Conservation (phyloP, 2,329 filamentous ascomycete genomes). For the Aspergillus sp. region DNA sequence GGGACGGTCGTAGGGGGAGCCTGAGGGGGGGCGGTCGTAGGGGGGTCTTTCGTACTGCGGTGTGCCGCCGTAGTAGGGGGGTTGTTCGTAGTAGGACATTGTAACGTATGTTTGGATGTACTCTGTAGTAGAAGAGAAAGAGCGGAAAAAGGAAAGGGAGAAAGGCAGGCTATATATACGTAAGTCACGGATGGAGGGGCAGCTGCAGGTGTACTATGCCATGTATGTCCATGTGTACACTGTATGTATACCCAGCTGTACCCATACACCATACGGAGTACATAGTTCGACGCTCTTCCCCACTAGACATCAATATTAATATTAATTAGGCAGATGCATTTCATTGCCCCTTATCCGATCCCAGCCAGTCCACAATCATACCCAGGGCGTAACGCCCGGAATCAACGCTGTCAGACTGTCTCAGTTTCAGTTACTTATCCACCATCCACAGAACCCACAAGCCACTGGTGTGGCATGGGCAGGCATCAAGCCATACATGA, state of each 20-base stretch:
- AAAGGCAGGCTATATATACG: neutral
- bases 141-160: neutral
- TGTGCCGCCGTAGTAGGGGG: conserved; percentile 7
- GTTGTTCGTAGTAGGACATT: conserved; percentile 13
- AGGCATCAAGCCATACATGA: too few species aligned
- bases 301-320: conserved; percentile 3
- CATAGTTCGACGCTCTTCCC: conserved; percentile 3
- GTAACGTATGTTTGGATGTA: neutral
- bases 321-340: neutral
- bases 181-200: neutral
- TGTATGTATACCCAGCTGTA: too few species aligned
- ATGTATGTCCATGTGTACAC: too few species aligned
- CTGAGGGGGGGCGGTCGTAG: conserved; percentile 3
- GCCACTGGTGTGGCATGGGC: too few species aligned
- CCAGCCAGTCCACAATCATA: too few species aligned
- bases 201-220: too few species aligned
- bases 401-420: too few species aligned
- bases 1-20: neutral
- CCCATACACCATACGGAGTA: neutral
- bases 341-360: neutral
- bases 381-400: too few species aligned
- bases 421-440: too few species aligned
- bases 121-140: neutral
- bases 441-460: too few species aligned
- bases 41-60: conserved; percentile 6